Percentiles rank a stretch among this genome's conserved stretches.
These are phyloP conservation scores for Wickerhamiella nectarea DNA, from an alignment of 805 yeast species.

Conservation along the genomic window DNA sequence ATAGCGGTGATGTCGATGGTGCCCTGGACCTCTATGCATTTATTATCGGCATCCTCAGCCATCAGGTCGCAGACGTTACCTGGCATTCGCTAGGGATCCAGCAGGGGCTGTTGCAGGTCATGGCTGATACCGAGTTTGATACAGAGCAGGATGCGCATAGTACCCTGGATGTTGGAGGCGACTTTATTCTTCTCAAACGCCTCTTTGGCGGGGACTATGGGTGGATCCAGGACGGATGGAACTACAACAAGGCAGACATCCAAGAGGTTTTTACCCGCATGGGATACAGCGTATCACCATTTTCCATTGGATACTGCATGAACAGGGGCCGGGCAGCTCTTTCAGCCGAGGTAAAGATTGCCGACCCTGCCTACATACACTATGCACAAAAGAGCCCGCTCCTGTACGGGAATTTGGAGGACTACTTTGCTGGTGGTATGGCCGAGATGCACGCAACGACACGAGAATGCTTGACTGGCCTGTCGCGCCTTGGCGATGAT, in stretches of 20 bases:
- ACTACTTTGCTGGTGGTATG: slow-evolving; percentile 41
- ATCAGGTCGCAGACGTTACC: slow-evolving; percentile 49
- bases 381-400: slow-evolving; percentile 34
- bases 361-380: slow-evolving; percentile 23
- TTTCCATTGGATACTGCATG: slow-evolving; percentile 37
- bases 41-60: slow-evolving; percentile 43
- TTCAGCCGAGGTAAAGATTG: slow-evolving; percentile 32
- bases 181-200: slow-evolving; percentile 36
- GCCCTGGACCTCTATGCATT: slow-evolving; percentile 34
- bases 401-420: slow-evolving; percentile 31
- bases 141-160: slow-evolving; percentile 42
- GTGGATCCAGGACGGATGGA: slow-evolving; percentile 24
- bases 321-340: slow-evolving; percentile 41
- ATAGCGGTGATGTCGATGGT: slow-evolving; percentile 16
- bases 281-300: slow-evolving; percentile 29
- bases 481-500: slow-evolving; percentile 13
- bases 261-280: slow-evolving; percentile 27
- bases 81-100: slow-evolving; percentile 51
- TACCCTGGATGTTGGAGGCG: slow-evolving; percentile 49
- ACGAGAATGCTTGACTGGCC: slow-evolving; percentile 27
- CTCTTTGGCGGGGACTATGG: slow-evolving; percentile 24
- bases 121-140: slow-evolving; percentile 41
- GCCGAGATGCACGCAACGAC: slow-evolving; percentile 34
- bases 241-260: slow-evolving; percentile 34
- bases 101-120: slow-evolving; percentile 41